Percentiles rank a stretch among this genome's conserved stretches.
Conservation (phyloP, 2,329 filamentous ascomycete species). For the Akanthomyces lecanii region DNA sequence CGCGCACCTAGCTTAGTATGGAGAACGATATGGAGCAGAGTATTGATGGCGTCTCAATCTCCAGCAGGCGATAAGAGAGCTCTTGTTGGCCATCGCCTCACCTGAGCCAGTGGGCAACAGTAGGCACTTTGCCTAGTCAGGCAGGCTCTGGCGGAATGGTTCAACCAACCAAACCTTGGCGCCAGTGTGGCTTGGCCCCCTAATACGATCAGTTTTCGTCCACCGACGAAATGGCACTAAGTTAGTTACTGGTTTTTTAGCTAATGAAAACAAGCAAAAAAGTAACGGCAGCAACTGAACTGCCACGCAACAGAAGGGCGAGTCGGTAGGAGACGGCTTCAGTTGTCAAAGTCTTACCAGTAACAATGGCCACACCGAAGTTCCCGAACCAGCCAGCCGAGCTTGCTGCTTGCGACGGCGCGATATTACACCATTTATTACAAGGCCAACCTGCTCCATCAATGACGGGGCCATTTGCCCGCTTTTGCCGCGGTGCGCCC, state of each 20-base stretch:
- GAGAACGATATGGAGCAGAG: background rate
- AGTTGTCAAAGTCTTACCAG: background rate
- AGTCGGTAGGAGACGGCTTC: background rate
- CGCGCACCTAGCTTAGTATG: background rate
- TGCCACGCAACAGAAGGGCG: too few species aligned
- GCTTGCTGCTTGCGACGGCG: conserved; percentile 3
- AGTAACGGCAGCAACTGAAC: background rate
- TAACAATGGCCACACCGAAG: conserved; percentile 1
- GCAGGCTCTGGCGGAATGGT: background rate
- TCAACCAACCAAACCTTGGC: conserved; percentile 1
- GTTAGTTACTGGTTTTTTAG: background rate
- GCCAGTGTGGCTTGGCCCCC: conserved; percentile 13
- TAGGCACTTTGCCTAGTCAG: background rate
- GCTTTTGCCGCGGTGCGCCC: background rate
- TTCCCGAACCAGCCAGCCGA: background rate
- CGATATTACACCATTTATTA: background rate
- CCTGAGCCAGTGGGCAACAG: background rate
- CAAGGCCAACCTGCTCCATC: background rate
- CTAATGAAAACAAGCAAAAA: background rate
- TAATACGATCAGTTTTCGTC: background rate
- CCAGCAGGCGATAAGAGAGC: background rate
- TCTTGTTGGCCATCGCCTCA: conserved; percentile 9
- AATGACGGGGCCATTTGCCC: background rate
- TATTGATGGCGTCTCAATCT: background rate
- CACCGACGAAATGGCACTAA: background rate